Percentiles rank a stretch among this genome's conserved stretches.
These are phyloP conservation scores for Paraconiothyrium sp. DNA, from an alignment of 2,329 filamentous ascomycete genomes.

Conservation along the genomic window DNA sequence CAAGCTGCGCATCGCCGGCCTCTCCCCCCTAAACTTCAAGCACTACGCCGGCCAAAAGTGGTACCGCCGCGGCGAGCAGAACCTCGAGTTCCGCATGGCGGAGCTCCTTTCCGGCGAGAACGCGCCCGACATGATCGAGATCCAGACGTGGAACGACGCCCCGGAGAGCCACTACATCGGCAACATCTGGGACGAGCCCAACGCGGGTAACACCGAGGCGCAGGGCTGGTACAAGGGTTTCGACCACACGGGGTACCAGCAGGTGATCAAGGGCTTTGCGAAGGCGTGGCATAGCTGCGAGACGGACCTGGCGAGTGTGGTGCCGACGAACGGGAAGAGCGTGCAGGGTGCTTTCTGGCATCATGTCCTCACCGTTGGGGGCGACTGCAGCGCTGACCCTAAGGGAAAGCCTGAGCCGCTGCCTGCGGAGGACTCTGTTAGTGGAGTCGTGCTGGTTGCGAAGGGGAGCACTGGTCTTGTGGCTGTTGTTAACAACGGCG, in stretches of 20 bases:
- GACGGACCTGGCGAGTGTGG: constrained; percentile 31
- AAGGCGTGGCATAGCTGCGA: constrained; percentile 48
- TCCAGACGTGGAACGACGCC: constrained; percentile 56
- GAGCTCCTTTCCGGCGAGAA: constrained; percentile 37
- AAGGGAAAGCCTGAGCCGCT: constrained; percentile 40
- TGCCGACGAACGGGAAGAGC: constrained; percentile 26
- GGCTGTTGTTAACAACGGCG: constrained; percentile 36
- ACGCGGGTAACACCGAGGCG: constrained; percentile 30
- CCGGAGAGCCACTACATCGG: constrained; percentile 55
- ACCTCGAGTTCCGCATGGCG: constrained; percentile 43
- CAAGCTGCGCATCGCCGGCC: constrained; percentile 54
- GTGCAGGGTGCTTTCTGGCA: constrained; percentile 36
- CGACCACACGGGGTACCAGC: constrained; percentile 49
- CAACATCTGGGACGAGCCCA: constrained; percentile 48
- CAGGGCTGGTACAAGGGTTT: constrained; percentile 40
- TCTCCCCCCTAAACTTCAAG: constrained; percentile 53
- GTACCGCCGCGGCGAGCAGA: constrained; percentile 52
- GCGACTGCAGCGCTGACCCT: constrained; percentile 56
- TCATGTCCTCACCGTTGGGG: constrained; percentile 28
- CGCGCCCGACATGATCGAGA: constrained; percentile 51
- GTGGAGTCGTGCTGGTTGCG: constrained; percentile 37
- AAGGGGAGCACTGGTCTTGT: constrained; percentile 27
- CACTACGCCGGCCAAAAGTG: constrained; percentile 42
- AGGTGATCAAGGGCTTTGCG: constrained; percentile 51
- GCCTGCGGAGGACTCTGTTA: constrained; percentile 27